Evolutionary conservation across 2,329 filamentous ascomycete species (phyloP), one percentile per base, ranked within the genome.

Genomic region (Aspergillus sp.): DNA sequence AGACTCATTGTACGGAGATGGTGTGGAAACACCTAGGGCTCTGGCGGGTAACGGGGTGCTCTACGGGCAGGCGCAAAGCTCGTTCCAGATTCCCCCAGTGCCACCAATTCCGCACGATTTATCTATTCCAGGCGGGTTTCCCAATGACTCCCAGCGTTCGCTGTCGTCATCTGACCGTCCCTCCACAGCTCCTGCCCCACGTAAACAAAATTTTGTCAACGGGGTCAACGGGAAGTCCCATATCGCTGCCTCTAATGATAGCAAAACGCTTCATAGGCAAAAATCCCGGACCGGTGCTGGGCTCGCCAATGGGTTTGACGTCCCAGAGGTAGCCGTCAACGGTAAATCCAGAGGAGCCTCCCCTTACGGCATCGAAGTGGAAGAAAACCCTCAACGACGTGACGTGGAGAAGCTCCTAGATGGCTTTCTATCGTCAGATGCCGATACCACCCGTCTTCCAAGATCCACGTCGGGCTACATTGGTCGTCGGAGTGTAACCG

Each of bases 101-200:
- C 78, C 78, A 12, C 78, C 78, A 19, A 72, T 79, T n/a, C 77
- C 77, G 14, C 64, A 70, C 1, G 70, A 70, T 5, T 66, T 80
- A 35, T 67, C 73, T 35, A 70, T 79, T 17, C 76, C 76, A 2
- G 75, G 75, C 24, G 73, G 74, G n/a, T 77, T 75, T 58, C 73
- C 76, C 3, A 69, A 70, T 15, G 75, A 77, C 58, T 71, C 71
- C 19, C 68, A 71, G 43, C 66, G 70, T 12, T 74, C 73, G 6
- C 58, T 69, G 45, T 52, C 66, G 15, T 64, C 62, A 12, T 52
- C 60, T 11, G 68, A 72, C 41, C 69, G 71, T 19, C 70, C 71
- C 31, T 68, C 70, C n/a, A 71, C 70, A 21, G 69, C 71, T 9
- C 70, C 73, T 3, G 67, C 64, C 17, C 61, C 60, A 27, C 66